Percentiles rank a stretch among this genome's conserved stretches.
These are phyloP conservation scores for Macrolepiota dolichaula DNA, from an alignment of 768 basidiomycete species.

Conservation along the genomic window DNA sequence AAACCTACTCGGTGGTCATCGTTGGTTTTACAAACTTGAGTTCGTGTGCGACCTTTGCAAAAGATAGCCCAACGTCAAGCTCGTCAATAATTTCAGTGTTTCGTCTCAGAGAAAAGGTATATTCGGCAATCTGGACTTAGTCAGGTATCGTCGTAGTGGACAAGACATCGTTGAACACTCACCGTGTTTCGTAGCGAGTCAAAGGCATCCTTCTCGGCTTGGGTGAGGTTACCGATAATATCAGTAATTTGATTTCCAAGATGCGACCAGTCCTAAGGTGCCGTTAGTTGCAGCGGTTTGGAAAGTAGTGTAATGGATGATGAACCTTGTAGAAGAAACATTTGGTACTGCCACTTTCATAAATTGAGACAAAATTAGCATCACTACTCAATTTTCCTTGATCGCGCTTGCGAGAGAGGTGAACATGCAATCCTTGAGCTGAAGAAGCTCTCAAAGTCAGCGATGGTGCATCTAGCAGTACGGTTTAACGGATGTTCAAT, in stretches of 20 bases:
- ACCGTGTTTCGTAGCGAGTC: conserved; percentile 67
- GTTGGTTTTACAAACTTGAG: conserved; percentile 72
- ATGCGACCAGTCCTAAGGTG: conserved; percentile 63
- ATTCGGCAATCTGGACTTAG: conserved; percentile 52
- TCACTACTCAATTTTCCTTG: conserved; percentile 43
- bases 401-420: conserved; percentile 67
- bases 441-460: conserved; percentile 68
- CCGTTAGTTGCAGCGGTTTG: background rate
- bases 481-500: conserved; percentile 1
- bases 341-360: conserved; percentile 63
- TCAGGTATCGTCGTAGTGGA: background rate
- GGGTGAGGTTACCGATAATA: conserved; percentile 45
- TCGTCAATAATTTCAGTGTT: conserved; percentile 85
- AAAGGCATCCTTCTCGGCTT: conserved; percentile 73
- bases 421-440: conserved; percentile 72
- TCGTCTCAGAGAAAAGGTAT: conserved; percentile 53
- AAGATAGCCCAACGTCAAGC: conserved; percentile 79
- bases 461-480: conserved; percentile 58
- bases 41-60: conserved; percentile 77
- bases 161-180: background rate
- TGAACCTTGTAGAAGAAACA: conserved; percentile 65
- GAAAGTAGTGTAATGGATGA: background rate
- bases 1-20: conserved; percentile 63
- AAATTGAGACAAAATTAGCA: conserved; percentile 51
- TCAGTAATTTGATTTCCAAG: conserved; percentile 69